Base-by-base conservation (phyloP, 257 asterid species). In the Handroanthus guayacan region DNA sequence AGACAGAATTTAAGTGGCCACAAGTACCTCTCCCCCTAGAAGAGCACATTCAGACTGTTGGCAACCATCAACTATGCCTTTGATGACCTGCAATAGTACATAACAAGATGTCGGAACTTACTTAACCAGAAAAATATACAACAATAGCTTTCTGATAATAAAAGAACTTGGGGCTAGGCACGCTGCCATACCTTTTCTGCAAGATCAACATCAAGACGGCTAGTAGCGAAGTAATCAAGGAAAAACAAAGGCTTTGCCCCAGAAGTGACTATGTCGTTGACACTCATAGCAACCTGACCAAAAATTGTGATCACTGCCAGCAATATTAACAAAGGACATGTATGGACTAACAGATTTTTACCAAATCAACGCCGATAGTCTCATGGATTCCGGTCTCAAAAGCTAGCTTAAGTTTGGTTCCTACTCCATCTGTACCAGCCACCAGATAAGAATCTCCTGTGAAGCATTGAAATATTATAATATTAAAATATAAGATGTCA, bases 381-480 rank as follows among this genome's bases (percentile, higher is more conserved):
- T 92, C 97, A 54, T 95, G 99, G 68, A 92, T 91, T 76, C 94
- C 98, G 16, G 99, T 91, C 85, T 95, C 99, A 73, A 91, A 95
- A 75, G 99, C 99, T 60, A 95, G 85, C 86, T 95, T 95, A 66
- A 95, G 96, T 68, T 95, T 95, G 36, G 98, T 92, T 60, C 99
- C 99, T 48, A 95, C 98, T 41, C 99, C 98, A 83, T 95, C 99
- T 2, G 98, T 95, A 44, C 99, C 99, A 60, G 99, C 98, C 43
- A 95, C 99, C 18, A 95, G 91, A 80, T 92, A 92, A 9, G 95
- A 88, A 85, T 95, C 98, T 43, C 97, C 99, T 92, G 86, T 11
- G 68, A 75, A 65, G 9, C 50, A 79, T 63, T 5, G 44, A 68
- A 43, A 56, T 48, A 47, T 34, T 38, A 54, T 47, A 25, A 55